Percentiles rank a stretch among this genome's conserved stretches.
These are phyloP conservation scores for Hericium alpestre DNA, from an alignment of 768 basidiomycete species.

Conservation along the genomic window DNA sequence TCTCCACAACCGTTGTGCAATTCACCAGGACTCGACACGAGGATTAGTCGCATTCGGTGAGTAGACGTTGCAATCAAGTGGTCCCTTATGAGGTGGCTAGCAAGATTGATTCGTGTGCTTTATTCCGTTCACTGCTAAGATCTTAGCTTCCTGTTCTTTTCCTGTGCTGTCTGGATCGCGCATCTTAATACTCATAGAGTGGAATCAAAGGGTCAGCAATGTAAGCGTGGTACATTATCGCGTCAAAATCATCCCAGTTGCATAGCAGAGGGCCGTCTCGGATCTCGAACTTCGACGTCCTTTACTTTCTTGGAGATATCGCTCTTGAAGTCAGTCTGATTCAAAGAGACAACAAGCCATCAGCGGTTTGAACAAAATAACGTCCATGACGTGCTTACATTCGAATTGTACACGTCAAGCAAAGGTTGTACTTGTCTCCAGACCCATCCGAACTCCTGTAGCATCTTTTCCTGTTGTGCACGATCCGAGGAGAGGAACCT, in stretches of 20 bases:
- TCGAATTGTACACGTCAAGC: constrained; percentile 5
- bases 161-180: too few species aligned
- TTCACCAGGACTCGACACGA: too few species aligned
- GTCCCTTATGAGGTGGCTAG: too few species aligned
- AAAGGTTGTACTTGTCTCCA: constrained; percentile 6
- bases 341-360: neutral
- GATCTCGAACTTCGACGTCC: constrained; percentile 8
- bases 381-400: constrained; percentile 2
- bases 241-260: neutral
- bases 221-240: neutral
- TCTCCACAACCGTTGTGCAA: too few species aligned
- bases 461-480: constrained; percentile 9
- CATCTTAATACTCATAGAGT: neutral
- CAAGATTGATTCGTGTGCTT: too few species aligned
- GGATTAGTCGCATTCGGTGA: too few species aligned
- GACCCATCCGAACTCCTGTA: constrained; percentile 5
- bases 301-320: constrained; percentile 7
- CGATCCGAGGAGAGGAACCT: constrained; percentile 10
- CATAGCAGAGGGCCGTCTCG: constrained; percentile 3
- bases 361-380: neutral
- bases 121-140: too few species aligned
- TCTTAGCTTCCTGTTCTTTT: too few species aligned
- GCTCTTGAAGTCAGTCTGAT: constrained; percentile 6
- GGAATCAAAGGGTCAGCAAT: too few species aligned
- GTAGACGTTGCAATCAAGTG: too few species aligned